Conservation (phyloP, 768 basidiomycete species). For the Russula sp. region DNA sequence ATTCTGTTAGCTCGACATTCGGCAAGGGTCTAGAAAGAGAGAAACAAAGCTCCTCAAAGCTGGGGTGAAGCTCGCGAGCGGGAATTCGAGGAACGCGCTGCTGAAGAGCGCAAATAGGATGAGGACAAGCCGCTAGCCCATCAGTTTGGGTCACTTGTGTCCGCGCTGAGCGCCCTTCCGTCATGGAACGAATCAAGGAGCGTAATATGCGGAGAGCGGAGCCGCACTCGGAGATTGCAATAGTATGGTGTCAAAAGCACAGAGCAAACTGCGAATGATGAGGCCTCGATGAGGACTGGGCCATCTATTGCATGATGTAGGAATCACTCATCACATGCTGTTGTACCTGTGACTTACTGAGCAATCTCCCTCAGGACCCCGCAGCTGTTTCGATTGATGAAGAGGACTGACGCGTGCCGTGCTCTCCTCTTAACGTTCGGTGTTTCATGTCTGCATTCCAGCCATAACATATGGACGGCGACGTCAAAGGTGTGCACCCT, state of each 20-base stretch:
- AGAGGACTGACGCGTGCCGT: conserved; percentile 86
- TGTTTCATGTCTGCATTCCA: conserved; percentile 79
- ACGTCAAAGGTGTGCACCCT: conserved; percentile 45
- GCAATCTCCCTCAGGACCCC: conserved; percentile 44
- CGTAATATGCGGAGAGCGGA: conserved; percentile 72
- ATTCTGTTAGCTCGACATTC: conserved; percentile 52
- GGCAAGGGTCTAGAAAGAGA: conserved; percentile 92
- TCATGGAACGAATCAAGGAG: conserved; percentile 83
- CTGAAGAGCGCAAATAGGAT: conserved; percentile 58
- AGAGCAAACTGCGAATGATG: conserved; percentile 75
- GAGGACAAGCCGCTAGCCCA: conserved; percentile 69
- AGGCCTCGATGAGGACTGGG: conserved; percentile 95
- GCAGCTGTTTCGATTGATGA: conserved; percentile 75
- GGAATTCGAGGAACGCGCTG: conserved; percentile 55
- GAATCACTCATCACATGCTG: conserved; percentile 20
- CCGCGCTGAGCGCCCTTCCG: conserved; percentile 71
- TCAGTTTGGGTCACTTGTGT: conserved; percentile 66
- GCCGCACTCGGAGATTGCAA: conserved; percentile 75
- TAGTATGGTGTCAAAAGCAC: conserved; percentile 88
- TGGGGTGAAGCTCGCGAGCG: conserved; percentile 87
- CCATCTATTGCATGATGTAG: conserved; percentile 91
- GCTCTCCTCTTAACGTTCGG: conserved; percentile 67
- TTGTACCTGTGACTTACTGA: neutral
- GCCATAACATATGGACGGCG: conserved; percentile 69
- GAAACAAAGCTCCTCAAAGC: conserved; percentile 86